Evolutionary conservation across 768 basidiomycete genomes (phyloP), one percentile per base, ranked within the genome.

Genomic region (Auriculariales sp.): DNA sequence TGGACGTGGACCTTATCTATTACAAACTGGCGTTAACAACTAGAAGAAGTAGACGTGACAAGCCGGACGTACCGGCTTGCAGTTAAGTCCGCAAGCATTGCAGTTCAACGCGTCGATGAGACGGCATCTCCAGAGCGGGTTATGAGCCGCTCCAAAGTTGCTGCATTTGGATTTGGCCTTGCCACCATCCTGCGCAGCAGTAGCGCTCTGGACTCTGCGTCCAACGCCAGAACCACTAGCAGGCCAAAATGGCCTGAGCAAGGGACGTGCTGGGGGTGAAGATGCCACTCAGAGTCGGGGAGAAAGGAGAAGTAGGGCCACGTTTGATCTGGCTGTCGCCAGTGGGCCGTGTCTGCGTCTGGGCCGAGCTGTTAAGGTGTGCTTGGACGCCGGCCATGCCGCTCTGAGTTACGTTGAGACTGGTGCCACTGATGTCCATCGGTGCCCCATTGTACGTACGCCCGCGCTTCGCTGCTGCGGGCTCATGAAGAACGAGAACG

Each of bases 101-200:
- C 87, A 90, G 57, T 91, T 91, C 50, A 91, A 63, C 66, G 90
- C 88, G 54, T 91, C 88, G 53, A 89, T 90, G 56, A 91, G 63
- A 0, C 88, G 87, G 2, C 87, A 73, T 15, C 88, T 71, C 87
- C 88, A 91, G 24, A 91, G 73, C 5, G 88, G 88, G 0, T 87
- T 90, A 54, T 88, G 86, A 0, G 86, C 90, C 3, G 87, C 87
- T 19, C 87, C 88, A 57, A 88, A 90, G 63, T 89, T 90, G 5
- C 81, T 81, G 59, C 88, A 90, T 57, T 89, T 87, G 4, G 84
- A 83, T 66, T 90, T 90, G 4, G 84, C 83, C 66, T 89, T 90
- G 52, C 74, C 72, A 51, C 74, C 72, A 28, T 76, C 75, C 19
- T 71, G 72, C 3, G 75, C 73, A 0, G 74, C 73, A 25, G 71